Evolutionary conservation across 495 filamentous ascomycete species (phyloP).

Genomic region (Neurospora sp.): DNA sequence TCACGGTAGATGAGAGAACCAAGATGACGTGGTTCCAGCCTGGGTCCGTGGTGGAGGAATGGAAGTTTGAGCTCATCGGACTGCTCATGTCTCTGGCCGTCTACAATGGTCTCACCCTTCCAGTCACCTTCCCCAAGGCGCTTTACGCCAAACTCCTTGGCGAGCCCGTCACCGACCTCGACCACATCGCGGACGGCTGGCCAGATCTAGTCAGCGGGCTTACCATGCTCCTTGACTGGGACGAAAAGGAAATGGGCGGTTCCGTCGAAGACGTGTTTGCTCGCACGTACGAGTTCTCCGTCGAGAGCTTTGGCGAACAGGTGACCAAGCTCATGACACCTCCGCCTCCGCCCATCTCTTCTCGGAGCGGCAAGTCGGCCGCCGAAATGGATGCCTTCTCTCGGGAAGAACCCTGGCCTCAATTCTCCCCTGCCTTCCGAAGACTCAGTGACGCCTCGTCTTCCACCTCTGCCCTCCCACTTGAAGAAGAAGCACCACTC

Average conservation of each 20-base stretch:
- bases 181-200: constrained; percentile 83
- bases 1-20: constrained; percentile 62
- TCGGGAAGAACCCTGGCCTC: constrained; percentile 27
- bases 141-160: constrained; percentile 76
- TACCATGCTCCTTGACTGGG: constrained; percentile 59
- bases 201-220: constrained; percentile 65
- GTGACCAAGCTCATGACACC: constrained; percentile 39
- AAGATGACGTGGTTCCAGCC: constrained; percentile 83
- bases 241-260: constrained; percentile 47
- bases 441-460: constrained; percentile 4
- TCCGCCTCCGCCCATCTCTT: not conserved
- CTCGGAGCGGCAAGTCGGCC: not conserved
- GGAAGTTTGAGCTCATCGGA: constrained; percentile 86
- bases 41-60: constrained; percentile 64
- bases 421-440: constrained; percentile 16
- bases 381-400: not conserved
- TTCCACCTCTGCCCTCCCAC: constrained; percentile 18
- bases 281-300: constrained; percentile 75
- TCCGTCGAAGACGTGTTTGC: constrained; percentile 71
- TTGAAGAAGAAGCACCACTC: constrained; percentile 39
- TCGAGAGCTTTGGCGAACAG: constrained; percentile 52
- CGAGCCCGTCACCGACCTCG: constrained; percentile 49
- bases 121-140: constrained; percentile 73
- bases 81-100: constrained; percentile 82
- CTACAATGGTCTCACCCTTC: constrained; percentile 86